Evolutionary conservation across 495 filamentous ascomycete species (phyloP).

Genomic region (Aspergillus baeticus): DNA sequence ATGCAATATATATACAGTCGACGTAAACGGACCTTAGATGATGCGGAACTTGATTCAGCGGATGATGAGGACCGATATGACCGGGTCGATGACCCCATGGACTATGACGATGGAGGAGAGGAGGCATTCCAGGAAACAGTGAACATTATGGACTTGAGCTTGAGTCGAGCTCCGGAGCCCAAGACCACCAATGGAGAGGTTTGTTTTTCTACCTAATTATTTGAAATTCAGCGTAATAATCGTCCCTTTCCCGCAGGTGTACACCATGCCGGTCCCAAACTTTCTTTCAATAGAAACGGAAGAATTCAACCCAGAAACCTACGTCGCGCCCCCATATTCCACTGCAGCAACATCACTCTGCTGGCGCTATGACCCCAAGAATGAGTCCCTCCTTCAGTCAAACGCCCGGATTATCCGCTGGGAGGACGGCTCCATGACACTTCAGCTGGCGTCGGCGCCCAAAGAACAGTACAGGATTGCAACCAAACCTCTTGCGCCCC

Average conservation of each 20-base stretch:
- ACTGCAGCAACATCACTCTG: conserved; percentile 67
- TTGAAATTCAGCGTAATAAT: background rate
- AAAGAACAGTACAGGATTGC: conserved; percentile 77
- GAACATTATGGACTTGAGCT: conserved; percentile 55
- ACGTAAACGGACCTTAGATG: conserved; percentile 57
- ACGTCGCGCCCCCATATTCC: conserved; percentile 64
- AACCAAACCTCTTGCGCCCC: conserved; percentile 72
- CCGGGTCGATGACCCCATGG: conserved; percentile 43
- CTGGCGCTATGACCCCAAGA: conserved; percentile 66
- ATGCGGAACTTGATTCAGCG: conserved; percentile 79
- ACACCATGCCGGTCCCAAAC: conserved; percentile 73
- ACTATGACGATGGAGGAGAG: conserved; percentile 45
- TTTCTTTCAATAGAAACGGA: conserved; percentile 76
- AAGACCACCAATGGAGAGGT: conserved; percentile 67
- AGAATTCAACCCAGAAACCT: conserved; percentile 70
- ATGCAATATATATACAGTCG: conserved; percentile 38
- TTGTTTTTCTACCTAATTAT: conserved; percentile 15
- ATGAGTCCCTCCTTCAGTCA: conserved; percentile 61
- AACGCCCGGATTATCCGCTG: conserved; percentile 77
- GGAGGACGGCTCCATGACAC: conserved; percentile 81
- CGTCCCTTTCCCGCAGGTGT: conserved; percentile 61
- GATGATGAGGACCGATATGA: conserved; percentile 63
- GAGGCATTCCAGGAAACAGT: conserved; percentile 50
- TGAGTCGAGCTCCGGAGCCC: conserved; percentile 68
- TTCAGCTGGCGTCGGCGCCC: conserved; percentile 71